A percentile compares a stretch with the other conserved stretches of the same genome.
Conservation (phyloP, 169 alveolate genomes). For the Plasmodium malariae region DNA sequence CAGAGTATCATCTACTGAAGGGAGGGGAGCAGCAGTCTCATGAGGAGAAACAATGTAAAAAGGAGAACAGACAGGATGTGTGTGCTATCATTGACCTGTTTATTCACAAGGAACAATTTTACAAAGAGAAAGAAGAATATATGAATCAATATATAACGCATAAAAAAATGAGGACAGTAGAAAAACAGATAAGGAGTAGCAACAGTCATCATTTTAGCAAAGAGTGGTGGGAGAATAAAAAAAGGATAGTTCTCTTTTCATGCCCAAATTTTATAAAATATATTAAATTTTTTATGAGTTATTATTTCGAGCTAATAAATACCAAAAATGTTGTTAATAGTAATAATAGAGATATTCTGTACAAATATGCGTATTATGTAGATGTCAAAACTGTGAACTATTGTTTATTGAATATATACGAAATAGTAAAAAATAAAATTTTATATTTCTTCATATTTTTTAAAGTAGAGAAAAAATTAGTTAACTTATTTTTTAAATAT, state of each 20-base stretch:
- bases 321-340: conserved; percentile 54
- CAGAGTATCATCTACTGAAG: not conserved
- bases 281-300: conserved; percentile 36
- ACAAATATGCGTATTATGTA: conserved; percentile 57
- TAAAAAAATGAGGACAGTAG: not conserved
- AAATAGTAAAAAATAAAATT: conserved; percentile 54
- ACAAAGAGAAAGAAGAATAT: conserved; percentile 4
- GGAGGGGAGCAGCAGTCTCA: not conserved
- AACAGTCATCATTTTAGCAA: not conserved
- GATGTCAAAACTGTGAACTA: conserved; percentile 48
- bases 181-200: not conserved
- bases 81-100: not conserved
- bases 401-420: conserved; percentile 51
- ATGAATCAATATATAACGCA: not conserved
- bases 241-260: conserved; percentile 17
- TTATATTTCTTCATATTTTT: conserved; percentile 63
- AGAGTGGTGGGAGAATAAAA: not conserved
- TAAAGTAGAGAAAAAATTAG: conserved; percentile 42
- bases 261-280: conserved; percentile 66
- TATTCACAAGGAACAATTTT: conserved; percentile 1
- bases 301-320: conserved; percentile 54
- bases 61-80: not conserved
- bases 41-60: not conserved
- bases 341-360: conserved; percentile 47
- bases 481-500: conserved; percentile 53